Evolutionary conservation across 169 alveolate species (phyloP), one percentile per base, ranked within the genome.

Genomic region (Plasmodium malariae): DNA sequence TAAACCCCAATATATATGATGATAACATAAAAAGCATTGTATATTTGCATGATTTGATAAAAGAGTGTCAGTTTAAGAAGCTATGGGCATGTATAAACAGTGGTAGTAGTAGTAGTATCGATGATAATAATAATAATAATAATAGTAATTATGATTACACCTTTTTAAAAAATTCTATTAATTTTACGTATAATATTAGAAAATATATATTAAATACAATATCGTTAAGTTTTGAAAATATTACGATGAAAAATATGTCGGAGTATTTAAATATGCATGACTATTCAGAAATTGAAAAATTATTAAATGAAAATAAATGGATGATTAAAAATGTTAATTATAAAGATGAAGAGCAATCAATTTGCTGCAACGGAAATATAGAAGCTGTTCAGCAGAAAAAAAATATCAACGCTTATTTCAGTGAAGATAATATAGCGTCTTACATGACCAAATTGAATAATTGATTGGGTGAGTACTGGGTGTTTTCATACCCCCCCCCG

Each of bases 281-380:
- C 28, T 17, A 21, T 26, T 21, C 40, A 14, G 86, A 83, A 68
- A 32, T 83, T 24, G 91, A 83, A 51, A 51, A 12, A 3, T 49
- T 83, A 26, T 32, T 83, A 55, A 68, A 21, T 3, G 80, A 68
- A 43, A 68, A 83, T 72, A 83, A 83, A 11, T 83, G 91, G 91
- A 68, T 74, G 2, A 19, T 83, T 68, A 83, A 83, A 19, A 65
- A 67, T 32, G 32, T 70, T 1, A 54, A 34, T 26, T 37, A 83
- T 24, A 83, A 83, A 30, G 91, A 55, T 12, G 60, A 83, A 21
- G 91, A 83, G 28, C 51, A 54, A 45, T 12, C 21, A 19, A n/a
- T 83, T n/a, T 83, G 91, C 24, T 67, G 28, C 30, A 83, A 83
- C 17, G 86, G 72, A 51, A 83, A 83, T 70, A 83, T 83, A 24